phyloP scores from a whole-genome alignment of 2,329 filamentous ascomycete species.

The Metarhizium guizhouense region DNA sequence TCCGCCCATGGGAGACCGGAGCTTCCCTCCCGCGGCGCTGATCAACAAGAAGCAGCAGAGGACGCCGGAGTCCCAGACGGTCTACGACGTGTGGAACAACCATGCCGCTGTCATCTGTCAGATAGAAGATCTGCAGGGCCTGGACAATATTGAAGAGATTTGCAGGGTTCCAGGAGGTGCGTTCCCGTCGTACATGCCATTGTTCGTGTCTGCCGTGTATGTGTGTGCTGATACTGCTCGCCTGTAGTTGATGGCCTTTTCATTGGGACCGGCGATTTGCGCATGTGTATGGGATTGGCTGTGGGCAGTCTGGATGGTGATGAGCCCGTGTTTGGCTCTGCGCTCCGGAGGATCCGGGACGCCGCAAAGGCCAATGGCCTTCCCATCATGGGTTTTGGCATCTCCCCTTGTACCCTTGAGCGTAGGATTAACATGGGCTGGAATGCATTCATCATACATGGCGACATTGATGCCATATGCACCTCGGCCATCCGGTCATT shows the following conservation, averaged over 20 bases:
- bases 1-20: constrained; percentile 3
- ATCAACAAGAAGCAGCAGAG: background rate
- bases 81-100: constrained; percentile 3
- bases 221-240: background rate
- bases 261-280: constrained; percentile 3
- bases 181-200: background rate
- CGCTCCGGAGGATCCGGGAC: background rate
- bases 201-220: too few species aligned
- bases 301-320: constrained; percentile 2
- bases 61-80: background rate
- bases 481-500: constrained; percentile 1
- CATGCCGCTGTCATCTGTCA: constrained; percentile 3
- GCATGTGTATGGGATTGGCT: constrained; percentile 2
- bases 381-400: constrained; percentile 4
- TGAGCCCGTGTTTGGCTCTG: constrained; percentile 2
- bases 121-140: constrained; percentile 4
- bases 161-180: constrained; percentile 2
- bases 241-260: constrained; percentile 2
- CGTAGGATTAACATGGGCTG: constrained; percentile 3
- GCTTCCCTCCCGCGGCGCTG: constrained; percentile 2
- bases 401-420: background rate
- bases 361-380: constrained; percentile 1
- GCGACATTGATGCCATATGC: constrained; percentile 3
- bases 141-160: constrained; percentile 5
- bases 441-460: constrained; percentile 4